phyloP scores from a whole-genome alignment of 208 protist genomes.

The Trypanosoma melophagium region DNA sequence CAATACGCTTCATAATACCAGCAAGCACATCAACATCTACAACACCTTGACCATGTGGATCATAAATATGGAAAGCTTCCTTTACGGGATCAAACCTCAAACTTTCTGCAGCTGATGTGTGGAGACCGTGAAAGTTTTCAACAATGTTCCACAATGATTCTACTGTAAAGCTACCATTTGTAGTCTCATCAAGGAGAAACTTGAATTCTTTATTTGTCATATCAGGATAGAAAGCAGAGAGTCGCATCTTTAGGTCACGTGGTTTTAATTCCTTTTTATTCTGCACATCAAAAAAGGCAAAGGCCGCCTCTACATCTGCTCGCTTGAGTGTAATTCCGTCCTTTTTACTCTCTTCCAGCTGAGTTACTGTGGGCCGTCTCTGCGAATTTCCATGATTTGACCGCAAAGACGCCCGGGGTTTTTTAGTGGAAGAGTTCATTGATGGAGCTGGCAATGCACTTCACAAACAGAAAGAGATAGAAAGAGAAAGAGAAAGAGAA shows the following conservation, averaged over 20 bases:
- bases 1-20: slow-evolving; percentile 85
- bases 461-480: slow-evolving; percentile 8
- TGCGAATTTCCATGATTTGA: too few relatives aligned
- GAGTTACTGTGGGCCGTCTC: too few relatives aligned
- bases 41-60: slow-evolving; percentile 76
- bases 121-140: slow-evolving; percentile 70
- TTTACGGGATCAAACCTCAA: slow-evolving; percentile 70
- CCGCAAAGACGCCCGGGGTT: too few relatives aligned
- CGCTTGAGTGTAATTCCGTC: slow-evolving; percentile 37
- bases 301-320: slow-evolving; percentile 89
- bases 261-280: slow-evolving; percentile 80
- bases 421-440: too few relatives aligned
- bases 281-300: slow-evolving; percentile 91
- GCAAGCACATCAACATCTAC: slow-evolving; percentile 80
- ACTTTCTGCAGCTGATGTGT: slow-evolving; percentile 15
- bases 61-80: slow-evolving; percentile 92
- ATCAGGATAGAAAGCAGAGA: slow-evolving; percentile 92
- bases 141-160: slow-evolving; percentile 89
- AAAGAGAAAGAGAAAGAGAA: slow-evolving; percentile 11
- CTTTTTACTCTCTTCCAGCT: too few relatives aligned
- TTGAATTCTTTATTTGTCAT: slow-evolving; percentile 92
- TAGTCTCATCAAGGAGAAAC: slow-evolving; percentile 86
- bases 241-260: slow-evolving; percentile 80
- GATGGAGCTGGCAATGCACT: too few relatives aligned
- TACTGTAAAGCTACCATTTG: slow-evolving; percentile 62